Evolutionary conservation across 75 land plant genomes (phyloP).

Genomic region (Pinus tabuliformis): DNA sequence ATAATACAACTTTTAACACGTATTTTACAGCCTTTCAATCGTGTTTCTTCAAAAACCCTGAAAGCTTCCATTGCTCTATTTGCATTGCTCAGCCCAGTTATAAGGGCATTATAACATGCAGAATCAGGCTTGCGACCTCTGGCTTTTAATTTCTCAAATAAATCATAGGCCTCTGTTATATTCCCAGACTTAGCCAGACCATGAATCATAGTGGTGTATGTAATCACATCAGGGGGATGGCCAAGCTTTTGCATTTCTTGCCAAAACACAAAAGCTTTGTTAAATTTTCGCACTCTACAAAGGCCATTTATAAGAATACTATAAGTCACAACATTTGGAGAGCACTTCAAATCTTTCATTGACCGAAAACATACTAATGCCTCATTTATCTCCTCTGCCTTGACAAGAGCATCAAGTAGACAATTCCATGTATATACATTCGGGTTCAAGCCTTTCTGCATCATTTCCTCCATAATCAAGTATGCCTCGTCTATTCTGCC

Average conservation of each 20-base stretch:
- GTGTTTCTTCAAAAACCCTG: conserved; percentile 53
- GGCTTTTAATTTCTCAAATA: conserved; percentile 56
- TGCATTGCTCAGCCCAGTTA: conserved; percentile 55
- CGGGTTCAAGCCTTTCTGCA: conserved; percentile 62
- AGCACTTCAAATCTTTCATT: conserved; percentile 71
- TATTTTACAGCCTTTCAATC: conserved; percentile 45
- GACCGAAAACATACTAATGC: conserved; percentile 59
- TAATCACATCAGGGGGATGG: conserved; percentile 48
- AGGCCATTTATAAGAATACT: conserved; percentile 78
- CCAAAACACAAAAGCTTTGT: conserved; percentile 79
- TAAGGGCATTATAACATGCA: conserved; percentile 51
- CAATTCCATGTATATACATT: conserved; percentile 75
- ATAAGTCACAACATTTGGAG: conserved; percentile 73
- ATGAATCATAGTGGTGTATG: conserved; percentile 80
- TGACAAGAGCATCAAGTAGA: conserved; percentile 71
- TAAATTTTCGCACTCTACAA: conserved; percentile 56
- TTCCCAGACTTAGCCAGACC: conserved; percentile 68
- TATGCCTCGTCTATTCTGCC: conserved; percentile 83
- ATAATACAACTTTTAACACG: conserved; percentile 48
- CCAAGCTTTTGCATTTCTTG: conserved; percentile 85
- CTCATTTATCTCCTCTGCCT: conserved; percentile 63
- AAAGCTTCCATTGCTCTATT: conserved; percentile 55
- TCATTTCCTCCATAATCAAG: conserved; percentile 72
- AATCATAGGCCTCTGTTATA: conserved; percentile 32
- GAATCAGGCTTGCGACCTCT: conserved; percentile 64